phyloP scores from a whole-genome alignment of 148 eudicot species.

The Amaranthus cruentus region DNA sequence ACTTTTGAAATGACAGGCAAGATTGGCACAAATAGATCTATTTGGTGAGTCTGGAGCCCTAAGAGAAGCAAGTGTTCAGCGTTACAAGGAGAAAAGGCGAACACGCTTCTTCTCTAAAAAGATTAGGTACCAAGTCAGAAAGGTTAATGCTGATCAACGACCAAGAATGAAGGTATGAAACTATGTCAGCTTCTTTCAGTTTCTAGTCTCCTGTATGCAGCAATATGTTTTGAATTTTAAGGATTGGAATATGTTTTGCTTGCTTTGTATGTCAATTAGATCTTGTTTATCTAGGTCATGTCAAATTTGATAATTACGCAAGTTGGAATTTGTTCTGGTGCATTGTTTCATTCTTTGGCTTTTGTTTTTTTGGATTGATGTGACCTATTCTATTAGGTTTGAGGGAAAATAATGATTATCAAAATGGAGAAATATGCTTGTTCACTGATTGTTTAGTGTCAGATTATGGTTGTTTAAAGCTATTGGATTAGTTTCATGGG shows the following conservation, averaged over 20 bases:
- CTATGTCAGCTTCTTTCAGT: conserved; percentile 15
- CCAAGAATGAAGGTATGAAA: conserved; percentile 79
- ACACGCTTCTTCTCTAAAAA: conserved; percentile 80
- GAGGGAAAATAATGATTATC: background rate
- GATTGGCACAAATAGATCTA: conserved; percentile 71
- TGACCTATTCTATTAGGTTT: background rate
- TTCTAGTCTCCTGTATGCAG: background rate
- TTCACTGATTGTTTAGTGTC: background rate
- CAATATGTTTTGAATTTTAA: too few species aligned
- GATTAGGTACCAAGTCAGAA: conserved; percentile 80
- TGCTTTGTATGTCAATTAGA: too few species aligned
- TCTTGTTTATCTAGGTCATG: background rate
- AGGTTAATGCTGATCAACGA: conserved; percentile 83
- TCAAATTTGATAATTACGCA: background rate
- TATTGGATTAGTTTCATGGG: too few species aligned
- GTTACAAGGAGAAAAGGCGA: conserved; percentile 87
- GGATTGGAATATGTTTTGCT: too few species aligned
- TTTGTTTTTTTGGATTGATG: background rate
- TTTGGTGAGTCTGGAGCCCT: conserved; percentile 67
- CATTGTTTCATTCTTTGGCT: conserved; percentile 30
- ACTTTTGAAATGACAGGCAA: conserved; percentile 41
- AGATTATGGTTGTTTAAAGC: too few species aligned
- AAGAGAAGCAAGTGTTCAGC: conserved; percentile 79
- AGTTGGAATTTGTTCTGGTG: conserved; percentile 15
- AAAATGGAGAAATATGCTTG: conserved; percentile 5